phyloP scores from a whole-genome alignment of 768 basidiomycete genomes.

The Daedalea quercina region DNA sequence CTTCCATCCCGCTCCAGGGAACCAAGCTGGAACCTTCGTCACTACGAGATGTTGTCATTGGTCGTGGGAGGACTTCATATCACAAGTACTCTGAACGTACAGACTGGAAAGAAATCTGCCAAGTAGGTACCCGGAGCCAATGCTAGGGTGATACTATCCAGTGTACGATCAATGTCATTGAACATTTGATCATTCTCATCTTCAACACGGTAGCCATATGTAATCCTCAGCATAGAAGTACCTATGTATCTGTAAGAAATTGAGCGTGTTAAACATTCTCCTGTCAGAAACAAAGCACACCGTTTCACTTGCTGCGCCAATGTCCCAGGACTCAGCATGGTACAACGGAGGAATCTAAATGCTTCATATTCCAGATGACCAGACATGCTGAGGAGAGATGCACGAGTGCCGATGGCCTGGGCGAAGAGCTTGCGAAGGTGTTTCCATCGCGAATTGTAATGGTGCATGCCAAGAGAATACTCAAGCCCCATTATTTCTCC shows the following conservation, averaged over 20 bases:
- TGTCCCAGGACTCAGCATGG: constrained; percentile 26
- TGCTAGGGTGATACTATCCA: constrained; percentile 15
- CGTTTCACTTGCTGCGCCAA: constrained; percentile 34
- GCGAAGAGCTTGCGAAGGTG: constrained; percentile 36
- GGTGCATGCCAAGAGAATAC: constrained; percentile 29
- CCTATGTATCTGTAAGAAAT: constrained; percentile 7
- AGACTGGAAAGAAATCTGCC: constrained; percentile 24
- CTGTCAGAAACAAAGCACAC: constrained; percentile 17
- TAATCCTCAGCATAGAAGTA: constrained; percentile 21
- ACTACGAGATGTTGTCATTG: constrained; percentile 17
- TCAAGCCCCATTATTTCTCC: constrained; percentile 21
- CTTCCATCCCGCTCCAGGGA: constrained; percentile 33
- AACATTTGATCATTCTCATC: constrained; percentile 19
- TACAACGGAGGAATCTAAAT: constrained; percentile 37
- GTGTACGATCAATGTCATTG: constrained; percentile 17
- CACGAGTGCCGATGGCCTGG: constrained; percentile 31
- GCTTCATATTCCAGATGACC: constrained; percentile 35
- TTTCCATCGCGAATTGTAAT: constrained; percentile 34
- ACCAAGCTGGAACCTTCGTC: constrained; percentile 32
- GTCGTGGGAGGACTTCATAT: neutral
- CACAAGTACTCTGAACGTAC: constrained; percentile 16
- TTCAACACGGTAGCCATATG: constrained; percentile 22
- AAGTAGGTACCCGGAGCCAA: constrained; percentile 28
- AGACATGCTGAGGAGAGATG: constrained; percentile 28
- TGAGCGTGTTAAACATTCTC: neutral